phyloP scores from a whole-genome alignment of 2,329 filamentous ascomycete genomes.

The Exophiala viscosa region DNA sequence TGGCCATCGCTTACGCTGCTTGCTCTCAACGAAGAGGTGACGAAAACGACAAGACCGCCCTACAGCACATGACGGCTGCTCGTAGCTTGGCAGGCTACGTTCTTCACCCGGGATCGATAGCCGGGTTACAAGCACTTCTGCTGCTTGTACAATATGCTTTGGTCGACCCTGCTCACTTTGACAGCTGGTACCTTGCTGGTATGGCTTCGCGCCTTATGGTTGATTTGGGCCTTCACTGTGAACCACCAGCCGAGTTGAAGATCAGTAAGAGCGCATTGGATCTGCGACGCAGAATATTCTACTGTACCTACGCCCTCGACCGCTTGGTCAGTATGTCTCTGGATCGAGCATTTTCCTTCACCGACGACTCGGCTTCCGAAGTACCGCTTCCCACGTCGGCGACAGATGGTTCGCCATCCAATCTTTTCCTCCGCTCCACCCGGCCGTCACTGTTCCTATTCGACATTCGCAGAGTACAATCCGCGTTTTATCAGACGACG shows the following conservation, averaged over 20 bases:
- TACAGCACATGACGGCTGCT: conserved; percentile 61
- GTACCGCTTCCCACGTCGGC: conserved; percentile 67
- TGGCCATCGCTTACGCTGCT: conserved; percentile 74
- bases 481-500: conserved; percentile 81
- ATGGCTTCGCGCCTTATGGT: conserved; percentile 83
- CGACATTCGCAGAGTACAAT: conserved; percentile 78
- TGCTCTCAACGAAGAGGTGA: conserved; percentile 65
- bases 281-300: conserved; percentile 76
- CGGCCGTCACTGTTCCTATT: conserved; percentile 75
- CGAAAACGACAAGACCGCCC: conserved; percentile 59
- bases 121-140: conserved; percentile 81
- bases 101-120: conserved; percentile 76
- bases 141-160: conserved; percentile 86
- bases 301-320: conserved; percentile 86
- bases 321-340: conserved; percentile 85
- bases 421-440: conserved; percentile 54
- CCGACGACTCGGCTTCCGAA: conserved; percentile 72
- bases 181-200: conserved; percentile 90
- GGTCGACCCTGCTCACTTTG: conserved; percentile 84
- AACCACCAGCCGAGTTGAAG: conserved; percentile 68
- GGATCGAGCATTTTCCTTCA: conserved; percentile 85
- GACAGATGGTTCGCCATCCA: conserved; percentile 25
- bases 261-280: conserved; percentile 69
- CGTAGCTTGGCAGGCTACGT: conserved; percentile 76
- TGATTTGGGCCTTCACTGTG: conserved; percentile 89